Evolutionary conservation across 169 alveolate genomes (phyloP), one percentile per base, ranked within the genome.

Genomic region (Plasmodium vivax): DNA sequence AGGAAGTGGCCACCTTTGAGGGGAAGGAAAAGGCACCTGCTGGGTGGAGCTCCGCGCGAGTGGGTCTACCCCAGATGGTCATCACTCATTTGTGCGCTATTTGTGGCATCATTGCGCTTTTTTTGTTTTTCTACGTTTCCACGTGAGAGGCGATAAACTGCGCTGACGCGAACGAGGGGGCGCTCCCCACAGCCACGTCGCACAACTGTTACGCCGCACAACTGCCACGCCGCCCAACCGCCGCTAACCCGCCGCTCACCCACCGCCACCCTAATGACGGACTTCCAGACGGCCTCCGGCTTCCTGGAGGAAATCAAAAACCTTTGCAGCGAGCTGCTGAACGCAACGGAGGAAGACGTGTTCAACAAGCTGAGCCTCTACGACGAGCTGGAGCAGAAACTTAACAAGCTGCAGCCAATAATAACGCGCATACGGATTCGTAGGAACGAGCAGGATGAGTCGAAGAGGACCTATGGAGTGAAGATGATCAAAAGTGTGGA

Each of bases 401-500:
- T 88, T 34, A 88, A 88, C 47, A 88, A 88, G 23, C 9, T 88
- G 16, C 71, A 88, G 3, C 94, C 94, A 27, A 80, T 88, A 58
- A 88, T 88, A n/a, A 88, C 94, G 3, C 62, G 94, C 32, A 88
- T 88, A 58, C 62, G 90, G 41, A 19, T 88, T 62, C 68, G 94
- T 58, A 88, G 94, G 34, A 88, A 88, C 72, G 94, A 88, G 71
- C 79, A 77, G 47, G n/a, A 81, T 62, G 90, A 88, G 36, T 81
- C 81, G 71, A 88, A 88, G 51, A 77, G 72, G 56, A 68, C 72
- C 19, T 88, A 88, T 88, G 94, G 94, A 27, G 94, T 62, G 80
- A 88, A 88, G 16, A 88, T 88, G 94, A 79, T 88, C 5, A 88
- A 88, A 80, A 88, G 68, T 62, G 84, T 88, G n/a, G 94, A 88